phyloP scores from a whole-genome alignment of 208 protist genomes.

The Acanthamoeba lenticulata region DNA sequence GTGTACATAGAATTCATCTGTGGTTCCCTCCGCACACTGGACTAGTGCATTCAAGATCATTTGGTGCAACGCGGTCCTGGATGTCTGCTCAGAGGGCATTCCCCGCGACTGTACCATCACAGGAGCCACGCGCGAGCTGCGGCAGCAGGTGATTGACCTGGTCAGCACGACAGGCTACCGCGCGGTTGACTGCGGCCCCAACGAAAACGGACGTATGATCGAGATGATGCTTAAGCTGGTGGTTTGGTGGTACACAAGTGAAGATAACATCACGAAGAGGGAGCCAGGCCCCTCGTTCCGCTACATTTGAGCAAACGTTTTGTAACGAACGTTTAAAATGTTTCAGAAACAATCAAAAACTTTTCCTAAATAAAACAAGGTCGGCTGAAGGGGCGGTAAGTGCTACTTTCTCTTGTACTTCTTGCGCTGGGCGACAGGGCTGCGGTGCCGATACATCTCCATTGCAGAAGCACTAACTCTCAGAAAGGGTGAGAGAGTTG shows the following conservation, averaged over 20 bases:
- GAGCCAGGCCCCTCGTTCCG: not conserved
- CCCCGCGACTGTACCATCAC: not conserved
- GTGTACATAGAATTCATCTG: not conserved
- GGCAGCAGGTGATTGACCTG: not conserved
- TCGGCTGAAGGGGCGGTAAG: too few relatives aligned
- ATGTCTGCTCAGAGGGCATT: not conserved
- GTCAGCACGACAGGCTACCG: not conserved
- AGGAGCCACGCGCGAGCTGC: not conserved
- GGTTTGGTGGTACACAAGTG: not conserved
- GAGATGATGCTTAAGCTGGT: slow-evolving; percentile 19
- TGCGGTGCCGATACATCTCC: too few relatives aligned
- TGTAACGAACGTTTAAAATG: too few relatives aligned
- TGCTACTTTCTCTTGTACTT: too few relatives aligned
- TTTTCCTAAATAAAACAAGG: too few relatives aligned
- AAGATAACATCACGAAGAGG: not conserved
- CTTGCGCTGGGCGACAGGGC: too few relatives aligned
- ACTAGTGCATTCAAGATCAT: not conserved
- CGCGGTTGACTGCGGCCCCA: not conserved
- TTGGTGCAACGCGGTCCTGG: not conserved
- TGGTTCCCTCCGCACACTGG: not conserved
- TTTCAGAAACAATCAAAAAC: too few relatives aligned
- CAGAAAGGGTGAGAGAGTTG: too few relatives aligned
- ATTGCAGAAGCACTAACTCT: too few relatives aligned
- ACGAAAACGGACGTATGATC: not conserved
- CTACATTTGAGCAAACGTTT: slow-evolving; percentile 10